Base-by-base conservation (phyloP, 305 asterid genomes). In the Fraxinus dipetala region DNA sequence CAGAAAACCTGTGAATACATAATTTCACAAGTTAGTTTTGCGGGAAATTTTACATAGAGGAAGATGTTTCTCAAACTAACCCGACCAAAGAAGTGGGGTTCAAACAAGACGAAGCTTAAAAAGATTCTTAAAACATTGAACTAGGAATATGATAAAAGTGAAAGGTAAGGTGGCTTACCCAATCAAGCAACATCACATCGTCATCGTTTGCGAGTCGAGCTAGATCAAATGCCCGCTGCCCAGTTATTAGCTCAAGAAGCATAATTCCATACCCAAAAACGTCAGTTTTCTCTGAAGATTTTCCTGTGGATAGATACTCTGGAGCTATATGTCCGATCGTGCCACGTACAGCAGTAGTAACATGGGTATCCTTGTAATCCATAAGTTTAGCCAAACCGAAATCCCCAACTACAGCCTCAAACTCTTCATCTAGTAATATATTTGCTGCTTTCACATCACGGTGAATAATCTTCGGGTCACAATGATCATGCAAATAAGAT, bases 401-500 rank as follows among this genome's bases (percentile, higher is more conserved):
- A 81, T 89, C 93, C 78, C 93, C 93, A 11, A 90, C 92, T 70
- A 90, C 92, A 45, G 93, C 93, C 79, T 90, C 93, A 81, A 89
- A 89, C 81, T 87, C 92, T 81, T 89, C 93, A 48, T 90, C 93
- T 54, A 90, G 85, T 80, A 89, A 83, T 73, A 90, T 90, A 75
- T 90, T 90, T 36, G 93, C 93, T 54, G 93, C 93, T 80, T 90
- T 90, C 59, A 90, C 92, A 77, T 90, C 93, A 61, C 93, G 90
- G 78, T 89, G 93, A 78, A 90, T 89, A 36, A 90, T 90, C 85
- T 90, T 90, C 2, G 91, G 93, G 81, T 90, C 93, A 78, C 92
- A 89, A 13, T 89, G 92, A 85, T 90, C 91, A 38, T 90, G 93
- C 86, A 90, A 85, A 86, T 90, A 90, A 0, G 93, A 86, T 6